Evolutionary conservation across 169 alveolate species (phyloP), one percentile per base, ranked within the genome.

Genomic region (Perkinsus olseni): DNA sequence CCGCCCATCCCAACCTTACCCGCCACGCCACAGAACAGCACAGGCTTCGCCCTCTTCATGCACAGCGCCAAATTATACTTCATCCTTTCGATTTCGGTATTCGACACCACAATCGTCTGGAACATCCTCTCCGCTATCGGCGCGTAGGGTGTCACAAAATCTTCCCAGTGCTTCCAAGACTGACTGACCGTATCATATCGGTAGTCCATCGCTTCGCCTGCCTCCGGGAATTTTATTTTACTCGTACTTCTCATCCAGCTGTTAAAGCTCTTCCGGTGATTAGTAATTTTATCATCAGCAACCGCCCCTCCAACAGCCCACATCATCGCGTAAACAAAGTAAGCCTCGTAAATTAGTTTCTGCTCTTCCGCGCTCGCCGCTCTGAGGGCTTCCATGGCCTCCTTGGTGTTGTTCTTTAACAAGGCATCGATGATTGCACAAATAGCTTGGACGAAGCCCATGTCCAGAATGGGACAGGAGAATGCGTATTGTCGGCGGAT

Each of bases 271-370:
- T 95, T 95, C 92, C 96, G 96, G 91, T 96, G 93, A 93, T 96
- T 96, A 96, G 95, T 93, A 34, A 96, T 95, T 92, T 97, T 97
- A 91, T 98, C 99, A 91, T 98, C 99, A 74, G 97, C 98, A 36
- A 98, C 97, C 90, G 98, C 95, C 40, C 98, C 99, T 93, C 99
- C 98, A 50, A 98, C 96, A 6, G 98, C 97, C 99, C 99, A 98
- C 99, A 97, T 97, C 93, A 98, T 96, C 39, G 99, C 98, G 74
- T 96, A 97, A 92, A 97, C 95, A 95, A 98, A 98, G 96, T 96
- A 97, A 50, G 99, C 99, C 95, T 98, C 99, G 94, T 97, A 97
- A 91, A 97, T 97, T 92, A 96, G 94, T 94, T 98, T 98, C 91
- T 97, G 96, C 74, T 97, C 99, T 38, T 98, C 99, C 50, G 97